Evolutionary conservation across 352 stramenopile genomes (phyloP).

Genomic region (Globisporangium cederbergense): DNA sequence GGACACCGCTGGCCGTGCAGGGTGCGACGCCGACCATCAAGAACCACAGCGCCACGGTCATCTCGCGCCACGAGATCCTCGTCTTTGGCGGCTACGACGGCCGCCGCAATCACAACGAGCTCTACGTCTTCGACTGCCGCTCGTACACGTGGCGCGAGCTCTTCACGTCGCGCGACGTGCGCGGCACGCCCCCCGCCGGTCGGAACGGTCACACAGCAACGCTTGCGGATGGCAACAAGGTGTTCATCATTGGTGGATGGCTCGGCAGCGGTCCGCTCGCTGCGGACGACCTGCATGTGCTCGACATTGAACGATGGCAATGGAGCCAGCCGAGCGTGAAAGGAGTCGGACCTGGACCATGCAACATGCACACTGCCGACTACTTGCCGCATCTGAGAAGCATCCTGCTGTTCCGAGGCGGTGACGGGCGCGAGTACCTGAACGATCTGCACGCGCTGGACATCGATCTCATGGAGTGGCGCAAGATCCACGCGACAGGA

Average conservation of each 20-base stretch:
- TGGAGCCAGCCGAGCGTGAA: slow-evolving; percentile 54
- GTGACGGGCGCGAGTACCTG: slow-evolving; percentile 93
- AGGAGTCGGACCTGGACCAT: slow-evolving; percentile 74
- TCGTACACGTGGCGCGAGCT: slow-evolving; percentile 65
- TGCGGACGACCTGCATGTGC: slow-evolving; percentile 89
- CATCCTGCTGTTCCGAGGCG: slow-evolving; percentile 94
- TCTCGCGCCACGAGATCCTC: slow-evolving; percentile 54
- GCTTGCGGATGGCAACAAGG: slow-evolving; percentile 71
- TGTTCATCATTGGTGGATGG: slow-evolving; percentile 95
- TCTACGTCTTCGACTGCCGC: slow-evolving; percentile 88
- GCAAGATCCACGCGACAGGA: slow-evolving; percentile 71
- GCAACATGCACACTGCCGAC: slow-evolving; percentile 98
- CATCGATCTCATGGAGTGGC: slow-evolving; percentile 88
- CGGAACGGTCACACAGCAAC: slow-evolving; percentile 96
- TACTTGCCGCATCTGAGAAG: slow-evolving; percentile 79
- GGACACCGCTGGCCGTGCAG: slow-evolving; percentile 45
- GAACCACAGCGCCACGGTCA: slow-evolving; percentile 79
- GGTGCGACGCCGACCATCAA: slow-evolving; percentile 71
- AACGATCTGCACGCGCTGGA: slow-evolving; percentile 95
- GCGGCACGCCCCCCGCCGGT: slow-evolving; percentile 62
- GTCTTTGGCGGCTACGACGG: slow-evolving; percentile 96
- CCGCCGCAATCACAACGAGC: slow-evolving; percentile 91
- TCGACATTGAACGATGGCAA: slow-evolving; percentile 77
- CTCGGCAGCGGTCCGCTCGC: slow-evolving; percentile 90
- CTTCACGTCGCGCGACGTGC: slow-evolving; percentile 29